phyloP scores from a whole-genome alignment of 257 asterid species.

The Craterostigma plantagineum region DNA sequence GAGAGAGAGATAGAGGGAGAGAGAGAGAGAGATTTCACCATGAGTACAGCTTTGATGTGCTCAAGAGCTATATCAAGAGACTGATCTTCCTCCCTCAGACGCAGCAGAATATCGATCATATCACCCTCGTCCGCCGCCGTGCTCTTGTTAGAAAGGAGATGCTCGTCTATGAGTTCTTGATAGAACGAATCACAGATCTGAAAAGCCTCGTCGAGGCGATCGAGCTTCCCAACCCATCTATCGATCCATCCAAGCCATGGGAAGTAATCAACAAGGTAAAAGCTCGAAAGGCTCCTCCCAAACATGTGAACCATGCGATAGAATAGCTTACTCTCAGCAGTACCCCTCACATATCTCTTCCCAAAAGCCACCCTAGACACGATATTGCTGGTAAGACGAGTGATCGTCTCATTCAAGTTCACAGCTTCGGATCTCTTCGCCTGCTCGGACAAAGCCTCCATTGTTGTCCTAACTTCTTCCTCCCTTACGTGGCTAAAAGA shows the following conservation, averaged over 20 bases:
- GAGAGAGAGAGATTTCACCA: conserved; percentile 5
- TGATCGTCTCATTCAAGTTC: conserved; percentile 2
- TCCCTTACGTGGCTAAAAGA: conserved; percentile 6
- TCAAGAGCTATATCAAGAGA: conserved; percentile 8
- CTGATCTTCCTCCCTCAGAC: conserved; percentile 6
- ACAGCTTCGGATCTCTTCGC: background rate
- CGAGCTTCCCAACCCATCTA: conserved; percentile 11
- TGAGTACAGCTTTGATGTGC: conserved; percentile 15
- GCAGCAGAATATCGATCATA: conserved; percentile 14
- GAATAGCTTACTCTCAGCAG: conserved; percentile 4
- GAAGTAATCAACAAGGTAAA: conserved; percentile 12
- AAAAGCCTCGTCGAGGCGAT: conserved; percentile 9
- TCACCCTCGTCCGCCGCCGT: conserved; percentile 10
- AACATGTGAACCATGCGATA: background rate
- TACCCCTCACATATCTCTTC: conserved; percentile 9
- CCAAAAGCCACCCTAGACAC: conserved; percentile 11
- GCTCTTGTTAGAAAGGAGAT: conserved; percentile 3
- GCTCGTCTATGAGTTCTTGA: conserved; percentile 15
- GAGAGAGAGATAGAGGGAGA: too few relatives aligned
- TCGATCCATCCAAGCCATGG: conserved; percentile 22
- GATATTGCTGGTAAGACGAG: conserved; percentile 6
- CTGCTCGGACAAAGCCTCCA: background rate
- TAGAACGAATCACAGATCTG: conserved; percentile 15
- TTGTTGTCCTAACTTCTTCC: conserved; percentile 8
- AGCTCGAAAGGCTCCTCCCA: background rate